phyloP scores from a whole-genome alignment of 1,139 yeast species.

The Hansenula sp. region DNA sequence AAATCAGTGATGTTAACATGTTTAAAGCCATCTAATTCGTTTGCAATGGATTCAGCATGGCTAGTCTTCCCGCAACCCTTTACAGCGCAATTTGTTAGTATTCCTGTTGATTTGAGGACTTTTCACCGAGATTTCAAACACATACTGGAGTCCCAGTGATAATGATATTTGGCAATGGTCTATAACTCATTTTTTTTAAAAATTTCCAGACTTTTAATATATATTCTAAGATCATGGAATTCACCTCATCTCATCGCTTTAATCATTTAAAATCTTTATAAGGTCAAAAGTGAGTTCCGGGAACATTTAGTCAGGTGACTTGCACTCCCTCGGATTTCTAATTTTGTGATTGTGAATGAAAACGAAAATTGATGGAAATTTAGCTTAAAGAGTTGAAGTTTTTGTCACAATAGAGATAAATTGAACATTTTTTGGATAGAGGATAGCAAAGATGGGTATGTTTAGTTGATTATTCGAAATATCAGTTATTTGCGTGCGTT shows the following conservation, averaged over 20 bases:
- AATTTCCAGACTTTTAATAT: not conserved
- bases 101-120: not conserved
- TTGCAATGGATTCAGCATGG: constrained; percentile 64
- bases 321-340: not conserved
- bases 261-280: not conserved
- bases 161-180: constrained; percentile 72
- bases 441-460: not conserved
- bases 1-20: constrained; percentile 75
- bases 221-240: constrained; percentile 2
- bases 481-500: too few relatives aligned
- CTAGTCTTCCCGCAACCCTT: constrained; percentile 91
- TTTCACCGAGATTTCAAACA: not conserved
- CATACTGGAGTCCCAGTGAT: constrained; percentile 86
- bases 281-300: not conserved
- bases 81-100: not conserved
- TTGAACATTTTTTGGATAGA: not conserved
- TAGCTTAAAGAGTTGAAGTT: too few relatives aligned
- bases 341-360: not conserved
- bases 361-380: constrained; percentile 1
- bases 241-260: constrained; percentile 1
- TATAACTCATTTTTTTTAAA: constrained; percentile 24
- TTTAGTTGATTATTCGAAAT: not conserved
- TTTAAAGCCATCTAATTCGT: constrained; percentile 44
- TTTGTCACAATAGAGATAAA: too few relatives aligned
- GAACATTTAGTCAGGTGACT: not conserved